Evolutionary conservation across 73 alveolate genomes (phyloP).

Genomic region (Uronychia binucleata): DNA sequence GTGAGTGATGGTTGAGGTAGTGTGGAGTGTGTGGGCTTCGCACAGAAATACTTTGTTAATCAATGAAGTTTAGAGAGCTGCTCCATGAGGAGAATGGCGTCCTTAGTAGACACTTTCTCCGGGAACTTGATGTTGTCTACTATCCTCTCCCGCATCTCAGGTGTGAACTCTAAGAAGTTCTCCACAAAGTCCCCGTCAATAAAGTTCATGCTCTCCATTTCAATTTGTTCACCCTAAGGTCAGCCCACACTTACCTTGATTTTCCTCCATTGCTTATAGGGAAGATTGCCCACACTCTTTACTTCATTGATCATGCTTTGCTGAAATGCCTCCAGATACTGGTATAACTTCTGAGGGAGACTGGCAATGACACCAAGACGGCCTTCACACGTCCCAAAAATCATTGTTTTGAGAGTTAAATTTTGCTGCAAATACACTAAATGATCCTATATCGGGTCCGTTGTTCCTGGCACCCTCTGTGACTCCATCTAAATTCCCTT

Average conservation of each 20-base stretch:
- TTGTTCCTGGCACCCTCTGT: background rate
- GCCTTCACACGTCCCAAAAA: background rate
- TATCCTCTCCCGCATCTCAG: background rate
- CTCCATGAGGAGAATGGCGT: background rate
- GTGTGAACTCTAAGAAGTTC: background rate
- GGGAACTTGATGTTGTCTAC: background rate
- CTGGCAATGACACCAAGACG: background rate
- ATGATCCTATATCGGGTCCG: background rate
- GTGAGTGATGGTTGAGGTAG: too few species aligned
- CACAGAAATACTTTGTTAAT: too few species aligned
- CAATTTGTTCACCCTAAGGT: background rate
- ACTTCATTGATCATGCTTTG: background rate
- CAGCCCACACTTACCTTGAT: background rate
- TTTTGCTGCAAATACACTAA: background rate
- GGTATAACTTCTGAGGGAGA: background rate
- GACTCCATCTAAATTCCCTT: background rate
- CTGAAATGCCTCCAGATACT: background rate
- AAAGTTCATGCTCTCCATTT: background rate
- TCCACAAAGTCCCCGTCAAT: background rate
- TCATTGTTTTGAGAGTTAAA: background rate
- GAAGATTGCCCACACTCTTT: background rate
- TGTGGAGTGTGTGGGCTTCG: too few species aligned
- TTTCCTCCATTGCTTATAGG: background rate
- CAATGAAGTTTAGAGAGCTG: background rate
- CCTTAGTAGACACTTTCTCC: background rate